phyloP scores from a whole-genome alignment of 495 filamentous ascomycete species.

The Margaritispora aquatica region DNA sequence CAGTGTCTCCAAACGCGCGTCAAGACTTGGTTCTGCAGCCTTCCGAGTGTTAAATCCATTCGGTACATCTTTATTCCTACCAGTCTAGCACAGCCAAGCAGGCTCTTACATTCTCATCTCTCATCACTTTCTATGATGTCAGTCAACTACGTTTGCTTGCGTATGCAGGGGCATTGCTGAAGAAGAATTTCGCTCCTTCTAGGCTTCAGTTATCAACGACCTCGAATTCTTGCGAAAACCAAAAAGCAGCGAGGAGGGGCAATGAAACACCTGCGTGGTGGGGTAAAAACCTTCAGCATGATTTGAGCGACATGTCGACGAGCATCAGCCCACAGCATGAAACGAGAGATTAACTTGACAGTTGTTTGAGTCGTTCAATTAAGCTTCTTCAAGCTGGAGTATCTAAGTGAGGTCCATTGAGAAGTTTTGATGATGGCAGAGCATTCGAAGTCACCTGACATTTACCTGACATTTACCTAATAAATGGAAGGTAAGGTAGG shows the following conservation, averaged over 20 bases:
- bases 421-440: no score
- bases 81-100: slow-evolving; percentile 25
- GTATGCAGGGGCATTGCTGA: slow-evolving; percentile 16
- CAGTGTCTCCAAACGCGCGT: slow-evolving; percentile 20
- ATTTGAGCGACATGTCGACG: slow-evolving; percentile 1
- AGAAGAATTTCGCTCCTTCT: no score
- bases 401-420: not conserved
- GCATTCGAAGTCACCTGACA: no score
- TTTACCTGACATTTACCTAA: no score
- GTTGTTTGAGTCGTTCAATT: slow-evolving; percentile 13
- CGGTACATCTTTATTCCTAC: not conserved
- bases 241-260: slow-evolving; percentile 10
- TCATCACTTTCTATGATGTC: not conserved
- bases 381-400: slow-evolving; percentile 3
- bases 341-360: slow-evolving; percentile 1
- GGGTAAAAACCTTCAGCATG: slow-evolving; percentile 12
- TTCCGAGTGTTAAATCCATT: not conserved
- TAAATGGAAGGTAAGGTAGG: no score
- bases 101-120: no score
- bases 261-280: slow-evolving; percentile 7
- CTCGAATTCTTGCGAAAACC: slow-evolving; percentile 1
- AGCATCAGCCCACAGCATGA: slow-evolving; percentile 2
- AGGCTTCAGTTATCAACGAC: not conserved
- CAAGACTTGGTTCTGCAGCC: slow-evolving; percentile 1
- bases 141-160: slow-evolving; percentile 9